A percentile compares a stretch with the other conserved stretches of the same genome.
Conservation (phyloP, 345 rosid genomes). For the Heritiera littoralis region DNA sequence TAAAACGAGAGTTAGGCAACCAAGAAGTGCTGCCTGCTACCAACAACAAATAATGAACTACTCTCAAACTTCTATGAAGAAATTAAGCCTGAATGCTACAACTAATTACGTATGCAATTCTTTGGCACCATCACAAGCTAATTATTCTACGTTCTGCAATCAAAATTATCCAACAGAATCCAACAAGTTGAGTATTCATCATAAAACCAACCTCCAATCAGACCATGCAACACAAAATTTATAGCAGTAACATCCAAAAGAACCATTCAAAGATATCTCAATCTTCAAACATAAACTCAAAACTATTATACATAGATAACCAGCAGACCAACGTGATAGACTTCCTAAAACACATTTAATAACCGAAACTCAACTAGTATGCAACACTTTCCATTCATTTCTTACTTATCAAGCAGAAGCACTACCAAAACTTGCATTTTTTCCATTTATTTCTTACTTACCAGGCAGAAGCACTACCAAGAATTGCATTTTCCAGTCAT, state of each 20-base stretch:
- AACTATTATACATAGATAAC: neutral
- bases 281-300: neutral
- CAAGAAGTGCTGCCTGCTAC: neutral
- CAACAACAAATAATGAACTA: neutral
- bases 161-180: neutral
- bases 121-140: neutral
- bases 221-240: neutral
- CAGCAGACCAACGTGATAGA: neutral
- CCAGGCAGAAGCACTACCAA: neutral
- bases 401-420: neutral
- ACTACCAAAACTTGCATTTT: neutral
- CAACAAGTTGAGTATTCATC: neutral
- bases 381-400: slow-evolving; percentile 4
- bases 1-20: neutral
- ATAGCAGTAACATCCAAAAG: neutral
- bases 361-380: neutral
- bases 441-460: too few species aligned
- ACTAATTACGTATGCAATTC: neutral
- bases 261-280: neutral
- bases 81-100: neutral
- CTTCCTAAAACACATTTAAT: neutral
- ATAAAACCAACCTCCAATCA: neutral
- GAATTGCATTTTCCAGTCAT: neutral
- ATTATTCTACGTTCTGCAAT: neutral
- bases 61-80: neutral